Conservation (phyloP, 345 rosid species). For the Eucalyptus erythrocorys region DNA sequence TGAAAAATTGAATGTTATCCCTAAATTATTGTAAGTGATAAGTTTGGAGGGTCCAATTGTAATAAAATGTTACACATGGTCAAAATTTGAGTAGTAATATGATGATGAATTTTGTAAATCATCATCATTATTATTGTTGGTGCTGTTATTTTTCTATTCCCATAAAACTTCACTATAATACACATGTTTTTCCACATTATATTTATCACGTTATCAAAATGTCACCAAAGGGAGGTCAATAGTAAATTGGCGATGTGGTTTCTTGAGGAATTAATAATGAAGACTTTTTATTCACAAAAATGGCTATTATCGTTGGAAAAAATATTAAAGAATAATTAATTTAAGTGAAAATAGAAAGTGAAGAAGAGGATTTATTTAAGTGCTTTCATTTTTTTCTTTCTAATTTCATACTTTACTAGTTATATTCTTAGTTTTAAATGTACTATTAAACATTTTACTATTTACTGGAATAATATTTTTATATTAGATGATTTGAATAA, state of each 20-base stretch:
- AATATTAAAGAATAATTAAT: not conserved
- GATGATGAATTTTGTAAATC: not conserved
- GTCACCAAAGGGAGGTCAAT: not conserved
- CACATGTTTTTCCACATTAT: not conserved
- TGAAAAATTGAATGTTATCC: not conserved
- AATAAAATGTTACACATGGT: not conserved
- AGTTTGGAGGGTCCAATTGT: not conserved
- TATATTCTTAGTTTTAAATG: not conserved
- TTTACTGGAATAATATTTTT: not conserved
- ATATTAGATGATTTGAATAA: not conserved
- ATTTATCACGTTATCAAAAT: not conserved
- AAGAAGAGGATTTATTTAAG: not conserved
- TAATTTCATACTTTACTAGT: not conserved
- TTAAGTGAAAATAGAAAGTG: not conserved
- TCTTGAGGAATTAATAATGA: not conserved
- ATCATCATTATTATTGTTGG: not conserved
- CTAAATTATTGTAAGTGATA: not conserved
- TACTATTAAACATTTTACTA: not conserved
- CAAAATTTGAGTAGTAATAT: not conserved
- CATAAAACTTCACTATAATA: not conserved
- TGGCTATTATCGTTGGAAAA: not conserved
- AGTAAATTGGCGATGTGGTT: not conserved
- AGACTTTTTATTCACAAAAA: not conserved
- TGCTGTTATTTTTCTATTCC: not conserved
- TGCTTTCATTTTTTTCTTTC: not conserved